phyloP scores from a whole-genome alignment of 2,329 filamentous ascomycete species.

The Waltergamsia citrina region DNA sequence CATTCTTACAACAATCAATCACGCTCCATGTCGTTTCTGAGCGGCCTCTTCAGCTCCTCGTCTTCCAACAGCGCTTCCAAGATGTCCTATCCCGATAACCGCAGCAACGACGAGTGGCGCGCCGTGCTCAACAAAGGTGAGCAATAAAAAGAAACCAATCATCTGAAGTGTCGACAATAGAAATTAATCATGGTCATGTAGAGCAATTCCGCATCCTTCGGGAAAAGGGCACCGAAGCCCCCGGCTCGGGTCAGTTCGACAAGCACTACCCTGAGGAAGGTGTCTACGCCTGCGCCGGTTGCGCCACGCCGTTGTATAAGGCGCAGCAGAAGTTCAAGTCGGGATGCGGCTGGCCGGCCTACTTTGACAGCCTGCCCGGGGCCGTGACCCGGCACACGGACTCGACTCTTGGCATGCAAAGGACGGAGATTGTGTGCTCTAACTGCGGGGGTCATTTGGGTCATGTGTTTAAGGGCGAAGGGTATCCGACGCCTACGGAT shows the following conservation, averaged over 20 bases:
- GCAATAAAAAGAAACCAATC: constrained; percentile 7
- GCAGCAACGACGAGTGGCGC: constrained; percentile 78
- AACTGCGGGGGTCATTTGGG: constrained; percentile 92
- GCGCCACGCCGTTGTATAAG: constrained; percentile 81
- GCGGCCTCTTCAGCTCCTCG: constrained; percentile 60
- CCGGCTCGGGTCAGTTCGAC: constrained; percentile 75
- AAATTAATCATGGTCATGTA: constrained; percentile 21
- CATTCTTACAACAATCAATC: too few relatives aligned
- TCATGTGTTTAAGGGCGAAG: constrained; percentile 92
- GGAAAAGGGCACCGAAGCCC: constrained; percentile 80
- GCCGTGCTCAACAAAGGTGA: constrained; percentile 60
- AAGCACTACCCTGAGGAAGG: constrained; percentile 71
- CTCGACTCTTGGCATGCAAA: constrained; percentile 64
- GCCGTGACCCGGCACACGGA: constrained; percentile 81
- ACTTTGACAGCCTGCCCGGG: constrained; percentile 90
- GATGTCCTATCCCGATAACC: constrained; percentile 73
- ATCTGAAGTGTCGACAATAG: not conserved
- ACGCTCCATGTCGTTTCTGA: constrained; percentile 67
- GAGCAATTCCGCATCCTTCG: constrained; percentile 94
- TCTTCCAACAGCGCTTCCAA: constrained; percentile 34
- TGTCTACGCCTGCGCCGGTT: constrained; percentile 81
- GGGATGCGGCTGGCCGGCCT: constrained; percentile 95
- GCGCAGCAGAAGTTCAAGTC: constrained; percentile 93
- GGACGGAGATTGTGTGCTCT: constrained; percentile 88
- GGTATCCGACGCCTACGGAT: constrained; percentile 76